A percentile compares a stretch with the other conserved stretches of the same genome.
These are phyloP conservation scores for Zanthoxylum bungeanum DNA, from an alignment of 345 rosid genomes.

Conservation along the genomic window DNA sequence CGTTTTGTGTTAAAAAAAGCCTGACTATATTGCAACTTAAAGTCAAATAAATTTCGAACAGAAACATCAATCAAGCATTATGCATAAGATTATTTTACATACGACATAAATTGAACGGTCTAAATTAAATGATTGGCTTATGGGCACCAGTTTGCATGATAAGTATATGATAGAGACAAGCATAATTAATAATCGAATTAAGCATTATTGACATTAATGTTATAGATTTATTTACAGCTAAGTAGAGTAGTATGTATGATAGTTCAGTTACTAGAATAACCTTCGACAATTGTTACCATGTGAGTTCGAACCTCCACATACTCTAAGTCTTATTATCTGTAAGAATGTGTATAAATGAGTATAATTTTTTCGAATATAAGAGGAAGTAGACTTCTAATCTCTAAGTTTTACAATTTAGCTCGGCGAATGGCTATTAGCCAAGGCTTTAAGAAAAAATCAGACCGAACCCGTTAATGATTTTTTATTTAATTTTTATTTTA, in stretches of 20 bases:
- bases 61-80: slow-evolving; percentile 4
- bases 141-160: neutral
- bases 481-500: no score
- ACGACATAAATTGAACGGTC: slow-evolving; percentile 9
- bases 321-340: no score
- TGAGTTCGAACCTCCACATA: no score
- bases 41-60: slow-evolving; percentile 5
- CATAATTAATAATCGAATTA: neutral
- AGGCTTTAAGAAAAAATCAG: no score
- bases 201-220: slow-evolving; percentile 1
- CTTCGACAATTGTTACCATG: no score
- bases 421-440: no score
- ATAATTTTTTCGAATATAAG: no score
- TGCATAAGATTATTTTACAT: neutral
- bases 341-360: no score
- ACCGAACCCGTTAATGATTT: no score
- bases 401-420: no score
- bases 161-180: slow-evolving; percentile 21
- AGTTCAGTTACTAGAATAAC: slow-evolving; percentile 14
- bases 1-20: slow-evolving; percentile 14
- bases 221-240: neutral
- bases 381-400: no score
- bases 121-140: slow-evolving; percentile 29
- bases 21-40: slow-evolving; percentile 14
- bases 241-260: slow-evolving; percentile 1